Percentiles rank a stretch among this genome's conserved stretches.
phyloP scores from a whole-genome alignment of 2,329 filamentous ascomycete genomes.

The Fusarium newnesense region DNA sequence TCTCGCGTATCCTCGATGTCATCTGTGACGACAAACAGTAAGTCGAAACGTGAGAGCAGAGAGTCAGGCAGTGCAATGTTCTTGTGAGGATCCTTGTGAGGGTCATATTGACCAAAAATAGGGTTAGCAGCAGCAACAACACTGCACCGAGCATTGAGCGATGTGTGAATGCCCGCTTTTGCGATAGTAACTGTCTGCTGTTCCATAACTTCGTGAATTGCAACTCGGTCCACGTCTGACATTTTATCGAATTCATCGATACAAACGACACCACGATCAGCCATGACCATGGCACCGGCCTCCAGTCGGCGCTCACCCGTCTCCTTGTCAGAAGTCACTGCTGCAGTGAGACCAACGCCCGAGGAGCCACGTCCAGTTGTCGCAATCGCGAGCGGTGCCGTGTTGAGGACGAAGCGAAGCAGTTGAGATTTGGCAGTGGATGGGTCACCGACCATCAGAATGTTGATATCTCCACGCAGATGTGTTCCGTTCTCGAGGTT shows the following conservation, averaged over 20 bases:
- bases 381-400: slow-evolving; percentile 93
- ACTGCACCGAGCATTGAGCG: slow-evolving; percentile 94
- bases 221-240: slow-evolving; percentile 97
- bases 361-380: slow-evolving; percentile 97
- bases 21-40: slow-evolving; percentile 96
- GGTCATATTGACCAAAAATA: slow-evolving; percentile 97
- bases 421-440: slow-evolving; percentile 99
- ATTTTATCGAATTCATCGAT: slow-evolving; percentile 99
- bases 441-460: slow-evolving; percentile 98
- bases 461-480: slow-evolving; percentile 98
- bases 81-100: slow-evolving; percentile 97
- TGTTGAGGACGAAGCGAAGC: slow-evolving; percentile 95
- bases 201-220: slow-evolving; percentile 99
- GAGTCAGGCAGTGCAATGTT: slow-evolving; percentile 98
- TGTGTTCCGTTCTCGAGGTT: slow-evolving; percentile 98
- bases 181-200: slow-evolving; percentile 99
- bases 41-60: slow-evolving; percentile 96
- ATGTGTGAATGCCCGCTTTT: slow-evolving; percentile 98
- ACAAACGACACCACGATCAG: slow-evolving; percentile 95
- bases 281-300: slow-evolving; percentile 98
- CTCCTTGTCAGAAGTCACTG: slow-evolving; percentile 96
- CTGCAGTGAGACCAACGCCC: slow-evolving; percentile 95
- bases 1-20: slow-evolving; percentile 96
- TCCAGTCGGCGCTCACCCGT: slow-evolving; percentile 94
- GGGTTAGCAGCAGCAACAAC: slow-evolving; percentile 97